Conservation (phyloP, 192 early-diverging fungal species). For the Coemansia sp. region DNA sequence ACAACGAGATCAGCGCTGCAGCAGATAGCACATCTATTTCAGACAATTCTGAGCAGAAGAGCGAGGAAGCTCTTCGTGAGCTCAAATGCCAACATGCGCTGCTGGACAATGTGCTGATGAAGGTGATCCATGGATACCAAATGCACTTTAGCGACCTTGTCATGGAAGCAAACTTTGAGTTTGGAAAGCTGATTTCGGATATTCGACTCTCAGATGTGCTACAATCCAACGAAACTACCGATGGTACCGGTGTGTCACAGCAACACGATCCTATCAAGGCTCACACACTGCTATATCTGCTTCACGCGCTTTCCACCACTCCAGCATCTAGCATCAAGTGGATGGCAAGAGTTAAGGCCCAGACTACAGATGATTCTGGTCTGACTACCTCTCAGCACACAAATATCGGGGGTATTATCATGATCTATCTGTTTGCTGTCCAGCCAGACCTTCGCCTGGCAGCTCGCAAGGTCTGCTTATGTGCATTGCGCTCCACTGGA, state of each 20-base stretch:
- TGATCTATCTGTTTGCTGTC: conserved; percentile 28
- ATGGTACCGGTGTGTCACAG: neutral
- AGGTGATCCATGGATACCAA: conserved; percentile 48
- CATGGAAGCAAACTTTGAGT: conserved; percentile 39
- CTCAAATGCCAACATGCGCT: conserved; percentile 22
- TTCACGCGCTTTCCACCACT: conserved; percentile 22
- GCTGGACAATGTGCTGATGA: conserved; percentile 34
- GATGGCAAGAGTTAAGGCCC: conserved; percentile 15
- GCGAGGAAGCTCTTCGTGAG: conserved; percentile 11
- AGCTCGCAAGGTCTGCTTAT: conserved; percentile 21
- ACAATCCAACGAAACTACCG: neutral
- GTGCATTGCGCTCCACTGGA: conserved; percentile 28
- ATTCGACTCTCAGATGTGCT: conserved; percentile 16
- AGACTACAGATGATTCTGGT: neutral
- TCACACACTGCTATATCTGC: conserved; percentile 28
- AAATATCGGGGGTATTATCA: conserved; percentile 24
- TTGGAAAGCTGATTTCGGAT: conserved; percentile 31
- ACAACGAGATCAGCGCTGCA: conserved; percentile 16
- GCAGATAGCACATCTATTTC: neutral
- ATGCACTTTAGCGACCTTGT: conserved; percentile 37
- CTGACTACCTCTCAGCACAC: conserved; percentile 17
- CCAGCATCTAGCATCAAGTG: conserved; percentile 29
- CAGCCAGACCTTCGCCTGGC: conserved; percentile 34
- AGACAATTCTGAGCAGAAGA: neutral
- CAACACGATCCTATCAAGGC: conserved; percentile 28